Evolutionary conservation across 108 stramenopile genomes (phyloP).

Genomic region (Chaetoceros tenuissimus): DNA sequence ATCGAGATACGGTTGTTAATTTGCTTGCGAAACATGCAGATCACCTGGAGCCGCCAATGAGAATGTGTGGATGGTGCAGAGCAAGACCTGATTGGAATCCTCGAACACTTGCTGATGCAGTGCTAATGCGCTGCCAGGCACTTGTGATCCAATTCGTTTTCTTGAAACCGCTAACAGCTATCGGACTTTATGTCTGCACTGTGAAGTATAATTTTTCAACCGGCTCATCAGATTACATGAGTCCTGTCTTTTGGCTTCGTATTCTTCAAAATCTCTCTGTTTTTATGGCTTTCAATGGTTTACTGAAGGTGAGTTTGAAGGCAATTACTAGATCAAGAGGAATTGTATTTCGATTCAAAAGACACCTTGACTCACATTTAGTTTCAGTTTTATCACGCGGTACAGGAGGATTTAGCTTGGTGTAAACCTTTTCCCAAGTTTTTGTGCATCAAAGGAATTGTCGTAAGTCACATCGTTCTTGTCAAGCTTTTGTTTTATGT

Average conservation of each 20-base stretch:
- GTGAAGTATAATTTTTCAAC: constrained; percentile 45
- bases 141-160: constrained; percentile 93
- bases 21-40: constrained; percentile 45
- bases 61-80: constrained; percentile 31
- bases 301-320: no score
- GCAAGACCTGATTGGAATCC: constrained; percentile 5
- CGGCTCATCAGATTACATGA: constrained; percentile 52
- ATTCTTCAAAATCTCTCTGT: constrained; percentile 78
- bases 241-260: constrained; percentile 67
- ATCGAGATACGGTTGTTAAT: constrained; percentile 67
- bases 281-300: constrained; percentile 79
- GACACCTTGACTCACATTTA: no score
- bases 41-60: constrained; percentile 59
- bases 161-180: constrained; percentile 63
- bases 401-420: constrained; percentile 81
- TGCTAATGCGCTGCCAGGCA: constrained; percentile 77
- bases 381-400: constrained; percentile 90
- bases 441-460: constrained; percentile 63
- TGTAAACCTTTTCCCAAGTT: constrained; percentile 86
- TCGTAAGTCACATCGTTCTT: no score
- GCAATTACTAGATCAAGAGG: no score
- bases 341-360: no score
- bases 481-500: constrained; percentile 11
- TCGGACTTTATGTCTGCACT: constrained; percentile 50
- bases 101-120: constrained; percentile 63